These are phyloP conservation scores for Globisporangium megalacanthum DNA, from an alignment of 352 stramenopile species.

Conservation along the genomic window DNA sequence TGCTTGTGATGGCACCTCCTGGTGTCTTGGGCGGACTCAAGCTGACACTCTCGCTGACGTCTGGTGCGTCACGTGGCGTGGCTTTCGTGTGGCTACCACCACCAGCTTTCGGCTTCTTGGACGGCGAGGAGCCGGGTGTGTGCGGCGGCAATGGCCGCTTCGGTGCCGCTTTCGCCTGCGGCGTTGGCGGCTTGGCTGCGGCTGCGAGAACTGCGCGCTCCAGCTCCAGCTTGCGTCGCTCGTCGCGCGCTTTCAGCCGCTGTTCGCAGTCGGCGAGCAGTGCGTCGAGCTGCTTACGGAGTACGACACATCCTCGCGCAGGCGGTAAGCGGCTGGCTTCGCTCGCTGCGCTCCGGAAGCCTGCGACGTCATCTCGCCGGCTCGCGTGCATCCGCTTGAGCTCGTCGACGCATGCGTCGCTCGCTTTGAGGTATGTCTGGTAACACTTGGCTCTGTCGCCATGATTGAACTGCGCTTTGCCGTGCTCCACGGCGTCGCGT, in stretches of 20 bases:
- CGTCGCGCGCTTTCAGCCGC: constrained; percentile 26
- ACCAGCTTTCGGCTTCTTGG: neutral
- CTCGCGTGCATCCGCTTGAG: constrained; percentile 29
- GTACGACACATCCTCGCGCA: constrained; percentile 47
- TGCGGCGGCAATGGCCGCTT: neutral
- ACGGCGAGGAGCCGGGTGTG: neutral
- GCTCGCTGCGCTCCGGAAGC: constrained; percentile 29
- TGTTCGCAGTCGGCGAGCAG: constrained; percentile 38
- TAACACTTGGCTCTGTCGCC: constrained; percentile 74
- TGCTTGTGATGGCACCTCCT: constrained; percentile 10
- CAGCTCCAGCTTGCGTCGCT: constrained; percentile 16
- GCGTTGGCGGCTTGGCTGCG: constrained; percentile 6
- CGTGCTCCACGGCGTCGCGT: constrained; percentile 41
- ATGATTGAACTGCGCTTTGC: constrained; percentile 69
- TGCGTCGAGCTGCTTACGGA: constrained; percentile 59
- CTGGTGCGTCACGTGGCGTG: constrained; percentile 2
- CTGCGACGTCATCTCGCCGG: constrained; percentile 25
- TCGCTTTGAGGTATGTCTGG: constrained; percentile 49
- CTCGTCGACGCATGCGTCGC: constrained; percentile 34
- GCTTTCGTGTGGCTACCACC: constrained; percentile 11
- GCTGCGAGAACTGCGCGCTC: constrained; percentile 6
- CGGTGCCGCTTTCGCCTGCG: neutral
- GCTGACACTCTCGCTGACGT: constrained; percentile 4
- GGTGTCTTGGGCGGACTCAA: constrained; percentile 3
- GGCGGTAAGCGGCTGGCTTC: constrained; percentile 45